phyloP scores from a whole-genome alignment of 2,329 filamentous ascomycete species.

The Alternaria sp. region DNA sequence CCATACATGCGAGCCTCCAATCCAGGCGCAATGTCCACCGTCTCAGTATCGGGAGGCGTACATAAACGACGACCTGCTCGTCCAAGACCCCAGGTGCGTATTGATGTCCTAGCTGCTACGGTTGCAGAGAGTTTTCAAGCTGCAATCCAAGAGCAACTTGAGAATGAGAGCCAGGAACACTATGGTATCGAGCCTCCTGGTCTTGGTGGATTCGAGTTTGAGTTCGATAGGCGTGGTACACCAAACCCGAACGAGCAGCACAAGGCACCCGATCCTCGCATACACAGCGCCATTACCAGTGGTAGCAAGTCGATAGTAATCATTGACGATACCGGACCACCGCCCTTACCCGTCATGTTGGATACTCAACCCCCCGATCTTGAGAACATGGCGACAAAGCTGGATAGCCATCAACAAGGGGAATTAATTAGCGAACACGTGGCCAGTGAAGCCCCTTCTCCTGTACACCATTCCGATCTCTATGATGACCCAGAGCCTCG shows the following conservation, averaged over 20 bases:
- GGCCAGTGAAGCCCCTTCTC: constrained; percentile 21
- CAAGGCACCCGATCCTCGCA: constrained; percentile 46
- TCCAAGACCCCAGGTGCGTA: constrained; percentile 64
- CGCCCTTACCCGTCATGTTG: constrained; percentile 64
- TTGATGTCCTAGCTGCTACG: constrained; percentile 83
- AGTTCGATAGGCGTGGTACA: constrained; percentile 41
- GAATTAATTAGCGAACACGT: constrained; percentile 32
- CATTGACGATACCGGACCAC: constrained; percentile 72
- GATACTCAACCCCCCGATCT: constrained; percentile 53
- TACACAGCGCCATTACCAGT: constrained; percentile 69
- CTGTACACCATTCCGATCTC: constrained; percentile 32
- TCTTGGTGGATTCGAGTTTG: constrained; percentile 48
- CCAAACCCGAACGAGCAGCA: constrained; percentile 20
- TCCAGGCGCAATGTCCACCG: constrained; percentile 35
- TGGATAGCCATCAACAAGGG: constrained; percentile 18
- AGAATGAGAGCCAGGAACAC: constrained; percentile 41
- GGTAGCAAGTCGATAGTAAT: constrained; percentile 94
- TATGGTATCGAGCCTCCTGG: constrained; percentile 30
- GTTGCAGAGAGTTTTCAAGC: constrained; percentile 81
- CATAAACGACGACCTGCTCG: constrained; percentile 46
- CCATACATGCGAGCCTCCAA: constrained; percentile 43
- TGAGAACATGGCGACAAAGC: constrained; percentile 15
- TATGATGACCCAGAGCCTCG: constrained; percentile 27
- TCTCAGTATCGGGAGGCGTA: constrained; percentile 39
- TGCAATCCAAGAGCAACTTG: constrained; percentile 71